These are phyloP conservation scores for Pseudognaphalium luteoalbum DNA, from an alignment of 129 eudicot species.

Conservation along the genomic window DNA sequence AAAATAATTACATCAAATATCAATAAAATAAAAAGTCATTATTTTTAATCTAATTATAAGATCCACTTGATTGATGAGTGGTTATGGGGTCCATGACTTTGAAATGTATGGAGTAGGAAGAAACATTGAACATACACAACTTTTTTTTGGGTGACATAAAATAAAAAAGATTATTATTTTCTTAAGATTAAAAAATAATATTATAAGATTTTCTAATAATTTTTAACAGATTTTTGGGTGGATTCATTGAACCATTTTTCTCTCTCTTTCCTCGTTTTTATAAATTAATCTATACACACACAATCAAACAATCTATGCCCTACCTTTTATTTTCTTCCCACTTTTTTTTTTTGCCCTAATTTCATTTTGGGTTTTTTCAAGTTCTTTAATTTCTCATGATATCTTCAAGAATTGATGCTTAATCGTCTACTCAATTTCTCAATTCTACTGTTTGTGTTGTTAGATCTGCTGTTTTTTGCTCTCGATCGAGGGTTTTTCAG, in stretches of 20 bases:
- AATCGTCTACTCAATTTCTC: constrained; percentile 14
- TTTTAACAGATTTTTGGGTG: constrained; percentile 2
- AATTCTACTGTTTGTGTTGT: constrained; percentile 14
- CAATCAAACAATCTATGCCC: constrained; percentile 17
- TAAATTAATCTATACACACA: not conserved
- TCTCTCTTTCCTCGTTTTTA: constrained; percentile 32
- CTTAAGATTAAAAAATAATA: not conserved
- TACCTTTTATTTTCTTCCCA: constrained; percentile 19
- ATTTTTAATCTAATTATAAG: not conserved
- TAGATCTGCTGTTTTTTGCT: constrained; percentile 60
- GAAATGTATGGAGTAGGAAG: constrained; percentile 32
- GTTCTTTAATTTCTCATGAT: constrained; percentile 1
- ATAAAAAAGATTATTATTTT: not conserved
- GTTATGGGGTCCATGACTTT: constrained; percentile 30
- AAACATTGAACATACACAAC: constrained; percentile 50
- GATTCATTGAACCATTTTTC: constrained; percentile 57
- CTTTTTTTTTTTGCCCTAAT: constrained; percentile 69
- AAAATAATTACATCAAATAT: not conserved
- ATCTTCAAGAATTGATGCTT: constrained; percentile 46
- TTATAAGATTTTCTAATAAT: not conserved
- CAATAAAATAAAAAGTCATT: not conserved
- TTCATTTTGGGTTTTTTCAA: constrained; percentile 51
- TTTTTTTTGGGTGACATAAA: not conserved
- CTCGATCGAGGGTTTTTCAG: constrained; percentile 63
- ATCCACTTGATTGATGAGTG: constrained; percentile 21